Evolutionary conservation across 2,329 filamentous ascomycete genomes (phyloP).

Genomic region (Monosporascus sp.): DNA sequence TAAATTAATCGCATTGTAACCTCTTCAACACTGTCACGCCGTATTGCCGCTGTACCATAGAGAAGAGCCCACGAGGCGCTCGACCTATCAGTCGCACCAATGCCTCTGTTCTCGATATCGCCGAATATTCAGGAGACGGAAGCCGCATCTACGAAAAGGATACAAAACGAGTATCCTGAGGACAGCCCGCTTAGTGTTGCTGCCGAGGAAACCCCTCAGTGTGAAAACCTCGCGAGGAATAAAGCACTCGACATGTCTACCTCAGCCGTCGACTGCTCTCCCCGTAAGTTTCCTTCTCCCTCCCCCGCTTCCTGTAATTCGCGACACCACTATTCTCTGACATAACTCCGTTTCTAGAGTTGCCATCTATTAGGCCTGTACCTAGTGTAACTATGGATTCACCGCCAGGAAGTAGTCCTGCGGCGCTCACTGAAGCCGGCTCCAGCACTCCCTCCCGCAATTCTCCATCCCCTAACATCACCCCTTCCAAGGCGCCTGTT

Average conservation of each 20-base stretch:
- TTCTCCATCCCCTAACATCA: slow-evolving; percentile 31
- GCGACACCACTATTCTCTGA: slow-evolving; percentile 9
- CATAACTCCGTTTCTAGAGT: slow-evolving; percentile 4
- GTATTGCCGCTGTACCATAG: neutral
- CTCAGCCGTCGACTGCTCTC: slow-evolving; percentile 7
- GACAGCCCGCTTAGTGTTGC: slow-evolving; percentile 12
- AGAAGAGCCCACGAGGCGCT: slow-evolving; percentile 1
- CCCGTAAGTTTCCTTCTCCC: slow-evolving; percentile 12
- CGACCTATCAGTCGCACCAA: slow-evolving; percentile 20
- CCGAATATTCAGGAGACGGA: slow-evolving; percentile 44
- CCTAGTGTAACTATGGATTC: slow-evolving; percentile 19
- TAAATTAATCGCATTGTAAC: neutral
- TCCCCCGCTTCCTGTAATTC: neutral
- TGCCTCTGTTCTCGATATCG: slow-evolving; percentile 45
- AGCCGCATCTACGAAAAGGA: slow-evolving; percentile 37
- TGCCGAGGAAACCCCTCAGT: slow-evolving; percentile 18
- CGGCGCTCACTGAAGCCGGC: slow-evolving; percentile 36
- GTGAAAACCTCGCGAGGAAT: slow-evolving; percentile 11
- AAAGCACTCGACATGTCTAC: slow-evolving; percentile 13
- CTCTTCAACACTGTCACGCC: neutral
- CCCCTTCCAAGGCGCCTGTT: slow-evolving; percentile 17
- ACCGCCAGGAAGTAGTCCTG: slow-evolving; percentile 23
- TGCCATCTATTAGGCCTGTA: slow-evolving; percentile 5
- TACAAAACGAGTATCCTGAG: slow-evolving; percentile 39
- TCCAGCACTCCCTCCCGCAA: slow-evolving; percentile 34